Percentiles rank a stretch among this genome's conserved stretches.
These are phyloP conservation scores for Pestalotiopsis sp. DNA, from an alignment of 2,329 filamentous ascomycete genomes.

Conservation along the genomic window DNA sequence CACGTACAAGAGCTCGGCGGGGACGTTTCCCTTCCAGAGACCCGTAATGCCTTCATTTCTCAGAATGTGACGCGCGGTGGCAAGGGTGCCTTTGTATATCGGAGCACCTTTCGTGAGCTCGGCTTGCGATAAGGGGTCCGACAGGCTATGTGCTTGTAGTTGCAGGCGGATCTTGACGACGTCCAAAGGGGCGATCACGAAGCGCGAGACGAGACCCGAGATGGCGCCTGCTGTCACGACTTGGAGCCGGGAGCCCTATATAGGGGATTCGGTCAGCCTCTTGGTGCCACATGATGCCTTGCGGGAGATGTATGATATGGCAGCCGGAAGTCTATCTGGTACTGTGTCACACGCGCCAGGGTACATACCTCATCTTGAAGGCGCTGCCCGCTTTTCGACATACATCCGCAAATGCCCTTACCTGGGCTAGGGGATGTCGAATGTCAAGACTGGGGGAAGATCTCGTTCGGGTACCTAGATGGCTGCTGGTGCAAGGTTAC, in stretches of 20 bases:
- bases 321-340: not conserved
- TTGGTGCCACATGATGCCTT: not conserved
- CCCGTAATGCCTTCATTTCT: constrained; percentile 80
- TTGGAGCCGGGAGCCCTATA: constrained; percentile 58
- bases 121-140: constrained; percentile 67
- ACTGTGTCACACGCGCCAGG: not conserved
- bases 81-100: constrained; percentile 74
- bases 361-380: constrained; percentile 61
- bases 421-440: constrained; percentile 22
- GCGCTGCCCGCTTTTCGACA: constrained; percentile 45
- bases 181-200: constrained; percentile 92
- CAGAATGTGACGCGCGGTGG: constrained; percentile 77
- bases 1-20: constrained; percentile 92
- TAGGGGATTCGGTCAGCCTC: not conserved
- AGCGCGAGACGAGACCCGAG: constrained; percentile 88
- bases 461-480: not conserved
- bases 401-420: constrained; percentile 39
- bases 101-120: constrained; percentile 45
- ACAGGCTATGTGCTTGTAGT: constrained; percentile 83
- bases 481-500: not conserved
- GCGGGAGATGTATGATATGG: not conserved
- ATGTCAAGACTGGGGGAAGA: not conserved
- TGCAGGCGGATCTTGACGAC: constrained; percentile 98
- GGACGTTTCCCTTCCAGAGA: constrained; percentile 97
- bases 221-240: constrained; percentile 59